Base-by-base conservation (phyloP, 495 filamentous ascomycete species). In the Penicillium lagena region DNA sequence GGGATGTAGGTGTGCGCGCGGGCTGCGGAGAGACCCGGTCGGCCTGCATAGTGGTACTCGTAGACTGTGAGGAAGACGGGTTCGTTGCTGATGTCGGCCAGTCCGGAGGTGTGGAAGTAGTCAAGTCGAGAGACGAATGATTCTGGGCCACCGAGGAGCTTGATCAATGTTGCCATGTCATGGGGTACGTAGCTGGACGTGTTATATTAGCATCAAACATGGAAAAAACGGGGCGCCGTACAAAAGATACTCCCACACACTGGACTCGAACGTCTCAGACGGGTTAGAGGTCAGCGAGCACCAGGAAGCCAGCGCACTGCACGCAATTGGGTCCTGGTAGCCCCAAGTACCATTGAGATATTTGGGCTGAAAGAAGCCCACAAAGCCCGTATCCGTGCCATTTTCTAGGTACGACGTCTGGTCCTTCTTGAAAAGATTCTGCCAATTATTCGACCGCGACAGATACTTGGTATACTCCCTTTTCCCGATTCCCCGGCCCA, bases 41-140 rank as follows among this genome's bases (percentile, higher is more conserved):
- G 72, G 4, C 82, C 83, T 2, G 79, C 81, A 50, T 87, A 87
- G 60, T 87, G 83, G 44, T 83, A 87, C 53, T 85, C 79, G 52
- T 77, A 87, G 0, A 86, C 79, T 0, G 80, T 83, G 3, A 89
- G 60, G 58, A 87, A 87, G 1, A 83, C 71, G 7, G 80, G 83
- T 46, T 89, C 85, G 54, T 89, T 85, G 13, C 83, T 79, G 35
- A 87, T 81, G 49, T 87, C 82, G 27, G 81, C 79, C 1, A 88
- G 73, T 0, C 69, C 69, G 5, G 79, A 76, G 43, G 80, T 75
- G 56, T 87, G 84, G 17, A 87, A 70, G 65, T 80, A 88, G 58
- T 80, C 64, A 0, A 89, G 73, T 1, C 83, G 78, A 13, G 69
- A 55, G 14, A 82, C 68, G 42, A 86, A 89, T 10, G 63, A 47